Conservation (phyloP, 768 basidiomycete species). For the Leccinum barrowsii region DNA sequence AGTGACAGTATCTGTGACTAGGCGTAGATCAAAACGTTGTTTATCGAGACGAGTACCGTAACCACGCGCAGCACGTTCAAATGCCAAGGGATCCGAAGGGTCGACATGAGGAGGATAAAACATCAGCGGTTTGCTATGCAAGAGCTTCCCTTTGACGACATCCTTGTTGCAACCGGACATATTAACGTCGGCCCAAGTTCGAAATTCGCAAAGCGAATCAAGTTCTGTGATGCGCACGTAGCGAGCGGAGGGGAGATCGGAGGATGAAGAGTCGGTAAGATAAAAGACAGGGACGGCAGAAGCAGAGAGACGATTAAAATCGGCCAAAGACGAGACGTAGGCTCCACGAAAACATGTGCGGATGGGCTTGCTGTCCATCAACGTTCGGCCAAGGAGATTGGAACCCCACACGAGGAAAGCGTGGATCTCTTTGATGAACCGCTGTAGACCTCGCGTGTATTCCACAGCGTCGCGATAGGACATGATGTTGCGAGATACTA, state of each 20-base stretch:
- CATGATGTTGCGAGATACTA: background rate
- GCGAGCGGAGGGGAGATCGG: background rate
- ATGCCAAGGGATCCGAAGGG: background rate
- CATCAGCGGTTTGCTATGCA: background rate
- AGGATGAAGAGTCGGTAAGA: background rate
- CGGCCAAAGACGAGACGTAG: background rate
- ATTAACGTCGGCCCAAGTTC: background rate
- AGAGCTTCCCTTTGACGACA: background rate
- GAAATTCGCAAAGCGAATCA: background rate
- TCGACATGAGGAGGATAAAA: background rate
- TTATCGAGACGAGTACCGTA: background rate
- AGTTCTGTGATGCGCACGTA: background rate
- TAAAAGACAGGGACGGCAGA: background rate
- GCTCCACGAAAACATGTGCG: background rate
- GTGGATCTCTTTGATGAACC: background rate
- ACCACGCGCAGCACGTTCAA: background rate
- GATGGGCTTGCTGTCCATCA: background rate
- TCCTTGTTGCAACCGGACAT: background rate
- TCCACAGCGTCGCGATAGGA: background rate
- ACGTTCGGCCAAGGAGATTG: background rate
- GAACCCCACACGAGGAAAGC: background rate
- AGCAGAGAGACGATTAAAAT: background rate
- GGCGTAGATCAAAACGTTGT: background rate
- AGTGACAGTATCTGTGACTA: background rate
- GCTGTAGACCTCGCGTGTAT: background rate